Evolutionary conservation across 2,329 filamentous ascomycete genomes (phyloP).

Genomic region (Septoria petroselini): DNA sequence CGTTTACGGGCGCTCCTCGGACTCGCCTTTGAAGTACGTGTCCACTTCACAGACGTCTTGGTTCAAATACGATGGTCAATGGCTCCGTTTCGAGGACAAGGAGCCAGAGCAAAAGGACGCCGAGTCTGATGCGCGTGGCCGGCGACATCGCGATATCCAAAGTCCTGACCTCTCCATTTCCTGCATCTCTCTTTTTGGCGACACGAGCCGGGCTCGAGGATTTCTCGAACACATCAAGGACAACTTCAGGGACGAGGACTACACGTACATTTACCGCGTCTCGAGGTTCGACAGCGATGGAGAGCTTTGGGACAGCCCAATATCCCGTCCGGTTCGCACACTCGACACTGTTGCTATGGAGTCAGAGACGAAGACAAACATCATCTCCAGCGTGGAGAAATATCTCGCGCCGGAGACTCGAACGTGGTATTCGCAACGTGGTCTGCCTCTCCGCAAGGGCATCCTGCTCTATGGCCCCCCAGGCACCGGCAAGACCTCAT

Average conservation of each 20-base stretch:
- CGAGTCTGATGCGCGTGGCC: background rate
- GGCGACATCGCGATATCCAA: background rate
- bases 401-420: conserved; percentile 66
- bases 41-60: conserved; percentile 4
- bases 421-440: conserved; percentile 76
- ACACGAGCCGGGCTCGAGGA: conserved; percentile 36
- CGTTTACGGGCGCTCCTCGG: background rate
- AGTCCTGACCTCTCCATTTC: conserved; percentile 21
- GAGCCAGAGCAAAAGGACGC: background rate
- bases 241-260: conserved; percentile 34
- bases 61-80: conserved; percentile 6
- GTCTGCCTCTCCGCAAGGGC: conserved; percentile 81
- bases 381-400: conserved; percentile 69
- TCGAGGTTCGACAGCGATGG: conserved; percentile 17
- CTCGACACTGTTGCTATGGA: conserved; percentile 73
- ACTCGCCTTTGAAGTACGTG: conserved; percentile 4
- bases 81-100: conserved; percentile 6
- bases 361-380: conserved; percentile 58
- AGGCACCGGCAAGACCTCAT: conserved; percentile 95
- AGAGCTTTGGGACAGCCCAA: conserved; percentile 37
- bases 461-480: conserved; percentile 92
- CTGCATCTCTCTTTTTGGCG: conserved; percentile 26
- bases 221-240: conserved; percentile 48
- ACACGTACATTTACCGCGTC: conserved; percentile 23
- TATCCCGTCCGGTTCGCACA: conserved; percentile 61